These are phyloP conservation scores for Wickerhamiella allomyrinae DNA, from an alignment of 805 yeast genomes.

Conservation along the genomic window DNA sequence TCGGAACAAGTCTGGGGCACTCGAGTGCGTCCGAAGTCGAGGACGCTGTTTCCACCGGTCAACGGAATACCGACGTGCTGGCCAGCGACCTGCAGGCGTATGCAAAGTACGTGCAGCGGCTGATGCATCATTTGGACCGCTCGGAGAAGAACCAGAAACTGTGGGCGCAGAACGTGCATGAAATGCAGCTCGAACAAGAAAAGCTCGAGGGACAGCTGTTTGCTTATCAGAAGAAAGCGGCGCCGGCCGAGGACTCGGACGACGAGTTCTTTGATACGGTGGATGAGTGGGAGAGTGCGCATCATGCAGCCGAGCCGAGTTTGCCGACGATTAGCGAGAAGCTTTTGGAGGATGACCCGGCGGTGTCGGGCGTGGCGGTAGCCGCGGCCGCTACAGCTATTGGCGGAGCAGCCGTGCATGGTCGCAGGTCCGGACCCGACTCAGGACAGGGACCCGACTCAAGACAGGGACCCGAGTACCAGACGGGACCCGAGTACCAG, in stretches of 20 bases:
- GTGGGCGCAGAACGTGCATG: constrained; percentile 33
- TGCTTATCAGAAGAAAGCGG: constrained; percentile 22
- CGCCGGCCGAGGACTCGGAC: constrained; percentile 22
- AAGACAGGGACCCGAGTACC: not conserved
- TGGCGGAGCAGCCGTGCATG: constrained; percentile 21
- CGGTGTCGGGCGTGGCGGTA: constrained; percentile 8
- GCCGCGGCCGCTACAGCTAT: constrained; percentile 23
- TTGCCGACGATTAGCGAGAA: not conserved
- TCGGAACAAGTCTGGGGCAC: constrained; percentile 13
- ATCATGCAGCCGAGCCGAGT: not conserved
- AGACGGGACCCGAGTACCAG: not conserved
- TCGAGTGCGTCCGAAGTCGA: constrained; percentile 10
- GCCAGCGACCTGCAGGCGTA: constrained; percentile 11
- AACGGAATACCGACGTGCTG: constrained; percentile 14
- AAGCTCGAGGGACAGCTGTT: constrained; percentile 27
- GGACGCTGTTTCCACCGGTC: constrained; percentile 14
- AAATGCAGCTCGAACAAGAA: constrained; percentile 28
- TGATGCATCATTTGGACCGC: constrained; percentile 10
- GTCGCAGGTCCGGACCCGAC: constrained; percentile 10
- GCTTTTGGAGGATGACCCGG: not conserved
- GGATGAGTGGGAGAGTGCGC: constrained; percentile 4
- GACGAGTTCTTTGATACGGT: constrained; percentile 26
- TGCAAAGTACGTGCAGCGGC: constrained; percentile 9
- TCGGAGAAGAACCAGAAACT: constrained; percentile 19
- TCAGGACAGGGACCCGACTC: too few species aligned